A percentile compares a stretch with the other conserved stretches of the same genome.
Conservation (phyloP, 2,329 filamentous ascomycete species). For the Biscogniauxia marginata region DNA sequence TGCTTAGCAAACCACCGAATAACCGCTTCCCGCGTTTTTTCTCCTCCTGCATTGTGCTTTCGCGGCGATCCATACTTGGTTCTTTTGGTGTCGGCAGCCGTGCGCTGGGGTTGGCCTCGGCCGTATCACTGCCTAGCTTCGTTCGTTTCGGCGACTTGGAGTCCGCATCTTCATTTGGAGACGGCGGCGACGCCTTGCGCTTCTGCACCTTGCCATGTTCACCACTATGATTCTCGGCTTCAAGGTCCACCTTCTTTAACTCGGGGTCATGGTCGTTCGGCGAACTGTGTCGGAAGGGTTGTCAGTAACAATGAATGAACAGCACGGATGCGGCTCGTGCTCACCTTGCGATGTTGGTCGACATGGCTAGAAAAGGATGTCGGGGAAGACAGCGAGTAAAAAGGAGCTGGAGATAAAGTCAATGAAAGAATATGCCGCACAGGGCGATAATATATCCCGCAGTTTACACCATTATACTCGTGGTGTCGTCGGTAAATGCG, state of each 20-base stretch:
- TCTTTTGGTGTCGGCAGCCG: slow-evolving; percentile 11
- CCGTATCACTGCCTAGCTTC: slow-evolving; percentile 17
- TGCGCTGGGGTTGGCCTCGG: slow-evolving; percentile 13
- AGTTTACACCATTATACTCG: background rate
- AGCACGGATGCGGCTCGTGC: slow-evolving; percentile 2
- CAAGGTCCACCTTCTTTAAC: slow-evolving; percentile 12
- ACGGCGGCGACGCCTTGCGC: slow-evolving; percentile 31
- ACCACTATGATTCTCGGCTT: slow-evolving; percentile 3
- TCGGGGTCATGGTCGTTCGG: slow-evolving; percentile 15
- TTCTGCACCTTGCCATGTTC: slow-evolving; percentile 25
- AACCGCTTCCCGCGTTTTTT: slow-evolving; percentile 80
- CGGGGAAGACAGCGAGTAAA: background rate
- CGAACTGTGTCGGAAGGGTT: slow-evolving; percentile 14
- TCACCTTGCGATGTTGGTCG: slow-evolving; percentile 22
- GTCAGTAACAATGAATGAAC: slow-evolving; percentile 16
- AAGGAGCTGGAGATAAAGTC: background rate
- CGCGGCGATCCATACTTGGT: slow-evolving; percentile 35
- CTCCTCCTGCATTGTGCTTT: slow-evolving; percentile 61
- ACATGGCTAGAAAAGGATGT: slow-evolving; percentile 13
- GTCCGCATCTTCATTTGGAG: slow-evolving; percentile 15
- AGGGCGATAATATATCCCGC: background rate
- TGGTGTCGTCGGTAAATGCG: background rate
- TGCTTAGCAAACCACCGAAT: slow-evolving; percentile 79
- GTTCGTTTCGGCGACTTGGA: slow-evolving; percentile 28
- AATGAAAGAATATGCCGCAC: background rate